phyloP scores from a whole-genome alignment of 371 early-diverging fungal species.

The Rhizomucor pusillus region DNA sequence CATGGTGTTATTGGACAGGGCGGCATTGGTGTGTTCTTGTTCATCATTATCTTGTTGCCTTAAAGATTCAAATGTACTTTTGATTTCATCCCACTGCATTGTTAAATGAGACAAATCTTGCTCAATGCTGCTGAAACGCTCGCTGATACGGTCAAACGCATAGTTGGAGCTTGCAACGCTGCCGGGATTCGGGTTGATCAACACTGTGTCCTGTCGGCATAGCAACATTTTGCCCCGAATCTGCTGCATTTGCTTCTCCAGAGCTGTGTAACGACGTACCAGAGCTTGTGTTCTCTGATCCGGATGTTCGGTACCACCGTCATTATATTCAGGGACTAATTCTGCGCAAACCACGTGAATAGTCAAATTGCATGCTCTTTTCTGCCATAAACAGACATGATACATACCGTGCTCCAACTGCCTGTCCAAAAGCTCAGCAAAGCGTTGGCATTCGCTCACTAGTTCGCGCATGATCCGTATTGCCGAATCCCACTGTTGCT shows the following conservation, averaged over 20 bases:
- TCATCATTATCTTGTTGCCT: not conserved
- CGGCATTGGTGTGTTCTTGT: not conserved
- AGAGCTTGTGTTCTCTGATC: constrained; percentile 22
- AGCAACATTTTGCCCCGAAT: constrained; percentile 33
- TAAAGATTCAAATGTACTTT: constrained; percentile 6
- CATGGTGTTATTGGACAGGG: not conserved
- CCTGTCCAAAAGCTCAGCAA: not conserved
- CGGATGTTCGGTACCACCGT: constrained; percentile 3
- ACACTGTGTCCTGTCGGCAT: constrained; percentile 36
- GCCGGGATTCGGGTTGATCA: constrained; percentile 22
- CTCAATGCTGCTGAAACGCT: constrained; percentile 27
- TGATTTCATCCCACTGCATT: constrained; percentile 37
- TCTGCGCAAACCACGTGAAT: not conserved
- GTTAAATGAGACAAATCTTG: constrained; percentile 24
- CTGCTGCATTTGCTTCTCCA: constrained; percentile 35
- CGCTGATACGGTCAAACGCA: constrained; percentile 11
- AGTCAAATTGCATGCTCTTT: not conserved
- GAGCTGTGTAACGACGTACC: constrained; percentile 22
- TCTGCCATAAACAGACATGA: not conserved
- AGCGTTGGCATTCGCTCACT: constrained; percentile 17
- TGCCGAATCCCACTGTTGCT: constrained; percentile 29
- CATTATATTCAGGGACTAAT: constrained; percentile 4
- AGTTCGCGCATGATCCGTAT: constrained; percentile 22
- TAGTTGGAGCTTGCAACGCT: not conserved
- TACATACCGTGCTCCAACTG: not conserved